Percentiles rank a stretch among this genome's conserved stretches.
phyloP scores from a whole-genome alignment of 1,139 yeast genomes.

The Pneumocystis carinii region DNA sequence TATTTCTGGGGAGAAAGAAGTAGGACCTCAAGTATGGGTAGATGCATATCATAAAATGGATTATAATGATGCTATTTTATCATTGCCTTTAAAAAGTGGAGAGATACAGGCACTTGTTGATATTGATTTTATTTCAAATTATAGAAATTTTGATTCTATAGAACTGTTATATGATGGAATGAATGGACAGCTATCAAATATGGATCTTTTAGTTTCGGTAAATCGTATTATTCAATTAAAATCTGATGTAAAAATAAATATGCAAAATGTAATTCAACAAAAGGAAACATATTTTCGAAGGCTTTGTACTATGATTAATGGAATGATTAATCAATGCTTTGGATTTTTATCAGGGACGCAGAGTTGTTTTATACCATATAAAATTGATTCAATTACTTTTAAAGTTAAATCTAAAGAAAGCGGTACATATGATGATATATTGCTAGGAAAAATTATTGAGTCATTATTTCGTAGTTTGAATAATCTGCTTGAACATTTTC shows the following conservation, averaged over 20 bases:
- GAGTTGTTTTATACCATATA: slow-evolving; percentile 9
- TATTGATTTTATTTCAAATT: slow-evolving; percentile 55
- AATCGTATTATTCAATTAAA: slow-evolving; percentile 47
- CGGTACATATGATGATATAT: slow-evolving; percentile 56
- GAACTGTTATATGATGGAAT: slow-evolving; percentile 76
- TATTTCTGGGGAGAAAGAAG: slow-evolving; percentile 56
- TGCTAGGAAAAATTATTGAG: slow-evolving; percentile 81
- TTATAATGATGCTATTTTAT: slow-evolving; percentile 24
- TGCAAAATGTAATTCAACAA: slow-evolving; percentile 44
- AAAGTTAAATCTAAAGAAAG: slow-evolving; percentile 40
- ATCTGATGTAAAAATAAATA: slow-evolving; percentile 54
- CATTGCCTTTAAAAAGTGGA: slow-evolving; percentile 84
- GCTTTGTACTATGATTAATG: slow-evolving; percentile 43
- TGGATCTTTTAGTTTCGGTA: slow-evolving; percentile 76
- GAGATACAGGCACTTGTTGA: slow-evolving; percentile 84
- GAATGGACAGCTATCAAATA: slow-evolving; percentile 89
- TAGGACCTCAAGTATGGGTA: slow-evolving; percentile 74
- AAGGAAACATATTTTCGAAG: slow-evolving; percentile 31
- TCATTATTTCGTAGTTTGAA: slow-evolving; percentile 78
- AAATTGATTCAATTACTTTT: slow-evolving; percentile 71
- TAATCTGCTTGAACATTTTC: slow-evolving; percentile 85
- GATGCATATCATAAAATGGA: slow-evolving; percentile 57
- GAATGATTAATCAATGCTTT: slow-evolving; percentile 51
- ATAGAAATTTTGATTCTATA: slow-evolving; percentile 56
- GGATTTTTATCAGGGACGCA: slow-evolving; percentile 30